Percentiles rank a stretch among this genome's conserved stretches.
Evolutionary conservation across 2,329 filamentous ascomycete species (phyloP).

Genomic region (Ploettnerulaceae sp.): DNA sequence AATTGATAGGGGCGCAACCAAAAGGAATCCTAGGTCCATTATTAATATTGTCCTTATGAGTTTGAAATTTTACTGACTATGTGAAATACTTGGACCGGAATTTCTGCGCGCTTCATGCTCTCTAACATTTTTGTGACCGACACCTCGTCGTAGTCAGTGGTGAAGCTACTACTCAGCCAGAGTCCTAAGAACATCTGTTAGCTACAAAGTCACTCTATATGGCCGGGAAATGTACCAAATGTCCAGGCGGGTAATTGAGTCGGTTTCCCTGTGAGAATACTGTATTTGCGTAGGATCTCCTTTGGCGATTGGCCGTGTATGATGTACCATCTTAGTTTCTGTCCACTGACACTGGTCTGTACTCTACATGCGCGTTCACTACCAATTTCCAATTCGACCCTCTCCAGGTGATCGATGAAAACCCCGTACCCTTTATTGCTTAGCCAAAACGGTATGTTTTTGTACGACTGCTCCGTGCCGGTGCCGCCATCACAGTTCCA

Average conservation of each 20-base stretch:
- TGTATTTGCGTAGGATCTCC: slow-evolving; percentile 64
- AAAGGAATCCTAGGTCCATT: too few species aligned
- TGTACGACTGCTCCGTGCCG: too few species aligned
- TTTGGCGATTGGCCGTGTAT: slow-evolving; percentile 37
- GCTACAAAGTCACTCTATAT: too few species aligned
- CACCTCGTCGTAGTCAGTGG: slow-evolving; percentile 54
- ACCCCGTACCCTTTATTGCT: not conserved
- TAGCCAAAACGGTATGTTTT: not conserved
- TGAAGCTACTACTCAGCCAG: slow-evolving; percentile 70
- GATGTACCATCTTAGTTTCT: not conserved
- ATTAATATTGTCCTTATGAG: too few species aligned
- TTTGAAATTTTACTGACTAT: too few species aligned
- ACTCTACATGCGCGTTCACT: not conserved
- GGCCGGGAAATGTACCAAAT: too few species aligned
- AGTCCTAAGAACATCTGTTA: too few species aligned
- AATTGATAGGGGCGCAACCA: slow-evolving; percentile 61
- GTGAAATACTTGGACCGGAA: slow-evolving; percentile 57
- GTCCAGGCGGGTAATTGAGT: slow-evolving; percentile 66
- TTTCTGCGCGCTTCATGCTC: slow-evolving; percentile 51
- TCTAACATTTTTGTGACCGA: slow-evolving; percentile 55
- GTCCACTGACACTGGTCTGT: not conserved
- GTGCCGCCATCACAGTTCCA: not conserved
- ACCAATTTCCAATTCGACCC: not conserved
- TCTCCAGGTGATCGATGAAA: not conserved
- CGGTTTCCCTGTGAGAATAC: slow-evolving; percentile 60